A percentile compares a stretch with the other conserved stretches of the same genome.
Conservation (phyloP, 2,329 filamentous ascomycete species). For the Colletotrichum orchidophilum region DNA sequence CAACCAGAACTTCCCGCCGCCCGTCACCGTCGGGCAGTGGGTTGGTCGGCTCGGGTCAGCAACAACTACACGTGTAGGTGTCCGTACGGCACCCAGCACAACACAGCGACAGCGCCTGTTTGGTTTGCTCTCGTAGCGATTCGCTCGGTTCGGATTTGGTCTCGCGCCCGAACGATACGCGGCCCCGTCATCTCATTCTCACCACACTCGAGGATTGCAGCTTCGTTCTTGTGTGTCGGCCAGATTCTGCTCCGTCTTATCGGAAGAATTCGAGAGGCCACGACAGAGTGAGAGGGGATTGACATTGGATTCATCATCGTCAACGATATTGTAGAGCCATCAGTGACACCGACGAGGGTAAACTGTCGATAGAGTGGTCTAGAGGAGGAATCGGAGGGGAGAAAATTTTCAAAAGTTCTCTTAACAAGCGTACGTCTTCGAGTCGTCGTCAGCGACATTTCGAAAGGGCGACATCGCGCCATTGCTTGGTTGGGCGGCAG, state of each 20-base stretch:
- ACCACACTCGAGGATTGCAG: not conserved
- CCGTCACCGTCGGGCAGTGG: constrained; percentile 14
- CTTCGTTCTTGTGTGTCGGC: not conserved
- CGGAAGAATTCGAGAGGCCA: not conserved
- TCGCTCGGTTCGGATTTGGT: constrained; percentile 13
- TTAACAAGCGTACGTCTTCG: constrained; percentile 8
- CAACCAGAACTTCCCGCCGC: constrained; percentile 4
- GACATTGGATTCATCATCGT: not conserved
- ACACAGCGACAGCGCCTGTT: not conserved
- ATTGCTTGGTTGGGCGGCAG: constrained; percentile 1
- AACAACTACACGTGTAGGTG: no score
- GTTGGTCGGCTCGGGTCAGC: not conserved
- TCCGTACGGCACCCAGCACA: not conserved
- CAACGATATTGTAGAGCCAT: not conserved
- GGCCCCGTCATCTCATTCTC: not conserved
- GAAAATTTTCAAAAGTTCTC: not conserved
- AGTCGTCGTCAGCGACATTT: constrained; percentile 23
- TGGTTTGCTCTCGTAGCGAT: not conserved
- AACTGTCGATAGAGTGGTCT: not conserved
- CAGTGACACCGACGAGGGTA: not conserved
- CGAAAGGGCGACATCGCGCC: constrained; percentile 14
- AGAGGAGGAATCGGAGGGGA: not conserved
- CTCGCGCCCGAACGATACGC: constrained; percentile 10
- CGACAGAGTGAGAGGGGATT: not conserved
- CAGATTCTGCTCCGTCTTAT: not conserved